A percentile compares a stretch with the other conserved stretches of the same genome.
Evolutionary conservation across 2,329 filamentous ascomycete species (phyloP).

Genomic region (Cladophialophora carrionii): DNA sequence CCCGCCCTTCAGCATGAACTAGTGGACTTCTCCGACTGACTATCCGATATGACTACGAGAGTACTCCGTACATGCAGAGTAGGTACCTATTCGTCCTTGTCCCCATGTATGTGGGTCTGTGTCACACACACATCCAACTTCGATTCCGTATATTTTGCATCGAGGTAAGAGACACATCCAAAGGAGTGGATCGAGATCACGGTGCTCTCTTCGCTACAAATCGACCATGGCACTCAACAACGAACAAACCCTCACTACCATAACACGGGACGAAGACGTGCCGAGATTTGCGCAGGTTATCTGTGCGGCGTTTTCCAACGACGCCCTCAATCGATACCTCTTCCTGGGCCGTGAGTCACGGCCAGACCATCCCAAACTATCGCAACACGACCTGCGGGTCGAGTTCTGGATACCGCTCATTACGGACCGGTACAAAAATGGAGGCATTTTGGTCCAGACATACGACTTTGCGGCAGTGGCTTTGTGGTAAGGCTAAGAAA

Average conservation of each 20-base stretch:
- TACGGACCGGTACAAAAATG: slow-evolving; percentile 18
- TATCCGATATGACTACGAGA: not conserved
- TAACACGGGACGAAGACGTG: slow-evolving; percentile 15
- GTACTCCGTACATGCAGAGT: not conserved
- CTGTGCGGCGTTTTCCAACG: slow-evolving; percentile 25
- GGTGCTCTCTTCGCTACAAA: not conserved
- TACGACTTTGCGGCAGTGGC: slow-evolving; percentile 28
- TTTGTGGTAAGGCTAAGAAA: slow-evolving; percentile 22
- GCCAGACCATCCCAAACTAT: slow-evolving; percentile 27
- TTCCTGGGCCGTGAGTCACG: slow-evolving; percentile 27
- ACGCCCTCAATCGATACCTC: slow-evolving; percentile 27
- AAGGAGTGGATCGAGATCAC: not conserved
- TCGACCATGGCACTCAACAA: slow-evolving; percentile 1
- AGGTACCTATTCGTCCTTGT: slow-evolving; percentile 1
- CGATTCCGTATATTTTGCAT: not conserved
- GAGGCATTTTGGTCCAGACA: slow-evolving; percentile 23
- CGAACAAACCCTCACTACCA: not conserved
- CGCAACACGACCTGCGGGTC: slow-evolving; percentile 13
- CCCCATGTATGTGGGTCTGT: not conserved
- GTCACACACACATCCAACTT: not conserved
- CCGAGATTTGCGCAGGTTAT: slow-evolving; percentile 24
- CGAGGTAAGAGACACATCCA: not conserved
- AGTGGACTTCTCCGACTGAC: slow-evolving; percentile 5
- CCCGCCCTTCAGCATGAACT: slow-evolving; percentile 3
- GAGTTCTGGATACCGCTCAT: slow-evolving; percentile 23